Base-by-base conservation (phyloP, 495 filamentous ascomycete genomes). In the Penicillium atrosanguineum region DNA sequence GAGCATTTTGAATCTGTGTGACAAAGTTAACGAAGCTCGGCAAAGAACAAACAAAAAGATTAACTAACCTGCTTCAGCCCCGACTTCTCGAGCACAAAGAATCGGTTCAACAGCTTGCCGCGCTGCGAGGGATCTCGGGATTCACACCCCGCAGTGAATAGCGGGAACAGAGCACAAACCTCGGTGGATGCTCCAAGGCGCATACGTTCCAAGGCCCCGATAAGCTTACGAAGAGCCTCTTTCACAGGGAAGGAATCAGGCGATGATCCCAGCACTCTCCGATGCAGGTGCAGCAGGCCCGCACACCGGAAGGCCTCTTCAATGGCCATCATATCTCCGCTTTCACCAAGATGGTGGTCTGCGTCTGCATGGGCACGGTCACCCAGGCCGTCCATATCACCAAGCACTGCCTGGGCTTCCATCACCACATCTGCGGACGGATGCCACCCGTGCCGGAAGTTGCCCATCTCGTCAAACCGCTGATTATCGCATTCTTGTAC, bases 121-220 rank as follows among this genome's bases (percentile, higher is more conserved):
- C 85, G 72, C 48, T 87, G 81, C 11, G 64, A 63, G 25, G 69
- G 52, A 42, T 85, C 78, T 42, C 71, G 64, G 3, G 84, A 82
- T 61, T 94, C 89, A 61, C 88, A 92, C 1, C 90, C 90, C 6
- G 89, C 90, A 8, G 87, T 88, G 68, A 95, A 94, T 68, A 95
- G 80, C 1, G 90, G 90, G 48, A 95, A 92, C 43, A 95, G 63
- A 6, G 90, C 74, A 62, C 87, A 90, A 4, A 83, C 83, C 68
- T 92, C 90, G 0, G 87, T 87, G 20, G 85, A 85, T 15, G 84
- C 84, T 16, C 87, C 85, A 14, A 74, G 70, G 21, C 82, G 71
- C 44, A 95, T 84, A 26, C 81, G 80, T n/a, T 66, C 70, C 54
- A 93, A 69, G 4, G 82, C 78, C 15, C 70, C 65, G 15, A 88